A percentile compares a stretch with the other conserved stretches of the same genome.
These are phyloP conservation scores for Excoecaria agallocha DNA, from an alignment of 345 rosid genomes.

Conservation along the genomic window DNA sequence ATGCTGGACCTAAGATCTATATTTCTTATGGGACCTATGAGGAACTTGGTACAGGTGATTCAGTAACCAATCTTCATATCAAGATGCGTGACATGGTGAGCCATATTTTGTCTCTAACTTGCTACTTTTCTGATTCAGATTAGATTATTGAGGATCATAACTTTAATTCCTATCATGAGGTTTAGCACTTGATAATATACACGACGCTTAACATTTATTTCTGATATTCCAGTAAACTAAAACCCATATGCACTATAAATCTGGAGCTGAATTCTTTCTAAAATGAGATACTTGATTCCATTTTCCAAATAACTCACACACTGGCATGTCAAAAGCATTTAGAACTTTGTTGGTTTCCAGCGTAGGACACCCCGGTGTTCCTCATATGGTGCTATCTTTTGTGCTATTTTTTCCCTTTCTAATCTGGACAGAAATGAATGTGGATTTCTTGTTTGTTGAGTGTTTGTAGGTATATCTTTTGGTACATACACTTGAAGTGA, in stretches of 20 bases:
- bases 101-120: not conserved
- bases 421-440: constrained; percentile 5
- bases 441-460: constrained; percentile 14
- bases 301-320: not conserved
- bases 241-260: not conserved
- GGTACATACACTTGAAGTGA: constrained; percentile 52
- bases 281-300: not conserved
- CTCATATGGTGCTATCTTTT: not conserved
- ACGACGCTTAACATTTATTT: not conserved
- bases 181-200: not conserved
- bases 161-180: not conserved
- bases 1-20: constrained; percentile 83
- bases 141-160: not conserved
- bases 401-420: not conserved
- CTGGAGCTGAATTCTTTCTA: not conserved
- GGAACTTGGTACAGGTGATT: constrained; percentile 56
- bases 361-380: not conserved
- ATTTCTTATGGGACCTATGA: constrained; percentile 67
- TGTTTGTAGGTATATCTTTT: constrained; percentile 54
- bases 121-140: too few relatives aligned
- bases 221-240: not conserved
- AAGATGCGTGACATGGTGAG: constrained; percentile 78
- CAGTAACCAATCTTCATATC: constrained; percentile 70
- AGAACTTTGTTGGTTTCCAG: constrained; percentile 4
- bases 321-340: not conserved